Percentiles rank a stretch among this genome's conserved stretches.
These are phyloP conservation scores for Biancaea sappan DNA, from an alignment of 306 rosid genomes.

Conservation along the genomic window DNA sequence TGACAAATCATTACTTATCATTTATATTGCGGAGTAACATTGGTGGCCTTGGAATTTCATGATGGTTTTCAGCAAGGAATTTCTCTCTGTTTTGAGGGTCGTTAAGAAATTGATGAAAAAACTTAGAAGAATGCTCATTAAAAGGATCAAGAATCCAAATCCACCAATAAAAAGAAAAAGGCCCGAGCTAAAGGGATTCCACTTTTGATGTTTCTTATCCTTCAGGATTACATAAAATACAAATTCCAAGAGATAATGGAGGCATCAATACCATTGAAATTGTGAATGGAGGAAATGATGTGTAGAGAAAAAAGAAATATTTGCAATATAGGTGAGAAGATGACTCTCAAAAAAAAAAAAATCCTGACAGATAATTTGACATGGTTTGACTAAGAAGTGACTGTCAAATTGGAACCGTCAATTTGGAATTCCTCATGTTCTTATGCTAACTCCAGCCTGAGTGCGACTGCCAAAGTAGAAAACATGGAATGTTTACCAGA, in stretches of 20 bases:
- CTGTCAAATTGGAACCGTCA: not conserved
- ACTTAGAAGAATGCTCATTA: not conserved
- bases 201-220: not conserved
- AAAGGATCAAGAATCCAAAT: not conserved
- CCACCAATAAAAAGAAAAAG: not conserved
- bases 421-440: not conserved
- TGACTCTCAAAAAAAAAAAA: too few species aligned
- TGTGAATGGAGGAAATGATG: not conserved
- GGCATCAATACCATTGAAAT: not conserved
- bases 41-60: not conserved
- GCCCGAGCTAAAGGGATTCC: not conserved
- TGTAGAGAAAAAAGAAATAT: not conserved
- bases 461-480: not conserved
- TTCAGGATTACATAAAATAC: not conserved
- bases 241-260: not conserved
- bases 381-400: not conserved
- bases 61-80: not conserved
- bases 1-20: not conserved
- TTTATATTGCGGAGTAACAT: not conserved
- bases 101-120: not conserved
- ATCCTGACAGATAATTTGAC: not conserved
- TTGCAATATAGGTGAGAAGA: too few species aligned
- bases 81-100: not conserved
- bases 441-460: not conserved
- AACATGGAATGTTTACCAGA: not conserved